A percentile compares a stretch with the other conserved stretches of the same genome.
phyloP scores from a whole-genome alignment of 2,329 filamentous ascomycete genomes.

The Huntiella decipiens region DNA sequence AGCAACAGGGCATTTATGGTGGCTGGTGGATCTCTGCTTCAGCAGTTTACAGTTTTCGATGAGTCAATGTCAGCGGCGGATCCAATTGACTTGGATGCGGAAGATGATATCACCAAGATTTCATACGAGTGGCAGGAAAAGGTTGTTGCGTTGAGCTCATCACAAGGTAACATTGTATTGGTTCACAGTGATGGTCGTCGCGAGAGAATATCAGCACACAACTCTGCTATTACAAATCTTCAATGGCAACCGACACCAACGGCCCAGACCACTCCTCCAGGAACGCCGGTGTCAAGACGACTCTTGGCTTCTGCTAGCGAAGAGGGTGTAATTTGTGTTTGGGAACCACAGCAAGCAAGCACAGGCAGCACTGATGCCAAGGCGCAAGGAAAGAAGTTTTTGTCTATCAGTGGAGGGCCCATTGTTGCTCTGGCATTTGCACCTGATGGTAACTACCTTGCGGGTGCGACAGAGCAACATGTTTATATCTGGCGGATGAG shows the following conservation, averaged over 20 bases:
- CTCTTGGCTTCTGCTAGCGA: conserved; percentile 43
- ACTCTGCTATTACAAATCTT: conserved; percentile 36
- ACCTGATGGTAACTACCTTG: conserved; percentile 43
- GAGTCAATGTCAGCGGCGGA: conserved; percentile 26
- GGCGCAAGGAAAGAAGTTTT: conserved; percentile 26
- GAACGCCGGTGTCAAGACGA: conserved; percentile 20
- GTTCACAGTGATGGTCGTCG: conserved; percentile 36
- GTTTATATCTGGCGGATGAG: conserved; percentile 48
- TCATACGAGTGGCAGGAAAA: conserved; percentile 36
- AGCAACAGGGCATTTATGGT: conserved; percentile 38
- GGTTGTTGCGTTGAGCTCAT: conserved; percentile 35
- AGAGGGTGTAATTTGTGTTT: conserved; percentile 42
- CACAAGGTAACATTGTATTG: conserved; percentile 39
- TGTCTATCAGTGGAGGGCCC: conserved; percentile 36
- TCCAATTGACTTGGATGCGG: conserved; percentile 33
- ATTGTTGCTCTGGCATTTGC: conserved; percentile 43
- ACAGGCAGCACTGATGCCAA: not conserved
- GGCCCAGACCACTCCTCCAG: not conserved
- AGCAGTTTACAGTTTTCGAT: conserved; percentile 28
- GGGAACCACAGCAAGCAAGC: conserved; percentile 29
- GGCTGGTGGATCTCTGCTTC: conserved; percentile 36
- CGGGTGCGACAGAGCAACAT: conserved; percentile 37
- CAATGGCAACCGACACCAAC: conserved; percentile 36
- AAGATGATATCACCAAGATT: conserved; percentile 35
- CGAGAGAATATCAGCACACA: conserved; percentile 38